Conservation (phyloP, 2,329 filamentous ascomycete species). For the Cadophora malorum region DNA sequence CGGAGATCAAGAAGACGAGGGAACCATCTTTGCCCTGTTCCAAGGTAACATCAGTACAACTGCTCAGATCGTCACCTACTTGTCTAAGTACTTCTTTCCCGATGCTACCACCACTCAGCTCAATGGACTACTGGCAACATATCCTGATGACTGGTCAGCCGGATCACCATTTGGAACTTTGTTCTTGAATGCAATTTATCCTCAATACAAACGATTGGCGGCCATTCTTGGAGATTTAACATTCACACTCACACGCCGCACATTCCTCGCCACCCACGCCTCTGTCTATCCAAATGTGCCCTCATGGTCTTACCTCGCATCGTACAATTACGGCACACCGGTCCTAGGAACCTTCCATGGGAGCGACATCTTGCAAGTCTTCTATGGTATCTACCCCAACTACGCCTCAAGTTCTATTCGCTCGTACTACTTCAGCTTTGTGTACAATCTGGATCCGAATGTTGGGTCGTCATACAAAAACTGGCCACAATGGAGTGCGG, state of each 20-base stretch:
- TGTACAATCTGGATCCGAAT: conserved; percentile 76
- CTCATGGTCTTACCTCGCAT: conserved; percentile 76
- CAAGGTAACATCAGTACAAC: conserved; percentile 70
- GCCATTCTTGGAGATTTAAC: conserved; percentile 78
- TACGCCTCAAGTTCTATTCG: conserved; percentile 63
- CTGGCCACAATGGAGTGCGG: conserved; percentile 62
- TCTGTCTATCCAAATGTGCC: conserved; percentile 61
- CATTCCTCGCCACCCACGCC: conserved; percentile 59
- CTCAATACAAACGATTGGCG: conserved; percentile 77
- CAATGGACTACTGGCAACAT: conserved; percentile 63
- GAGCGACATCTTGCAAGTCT: conserved; percentile 71
- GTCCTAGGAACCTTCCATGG: conserved; percentile 78
- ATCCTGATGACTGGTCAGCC: conserved; percentile 53
- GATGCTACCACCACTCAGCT: conserved; percentile 58
- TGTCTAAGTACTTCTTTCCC: conserved; percentile 65
- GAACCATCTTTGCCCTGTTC: conserved; percentile 74
- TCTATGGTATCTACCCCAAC: conserved; percentile 48
- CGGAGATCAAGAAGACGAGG: conserved; percentile 82
- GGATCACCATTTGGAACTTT: conserved; percentile 76
- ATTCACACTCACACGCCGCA: conserved; percentile 73
- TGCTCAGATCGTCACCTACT: conserved; percentile 64
- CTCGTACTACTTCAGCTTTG: conserved; percentile 75
- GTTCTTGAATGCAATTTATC: conserved; percentile 72
- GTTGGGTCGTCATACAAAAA: conserved; percentile 48
- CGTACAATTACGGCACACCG: conserved; percentile 73